phyloP scores from a whole-genome alignment of 192 early-diverging fungal species.

The Helicostylum pulchrum region DNA sequence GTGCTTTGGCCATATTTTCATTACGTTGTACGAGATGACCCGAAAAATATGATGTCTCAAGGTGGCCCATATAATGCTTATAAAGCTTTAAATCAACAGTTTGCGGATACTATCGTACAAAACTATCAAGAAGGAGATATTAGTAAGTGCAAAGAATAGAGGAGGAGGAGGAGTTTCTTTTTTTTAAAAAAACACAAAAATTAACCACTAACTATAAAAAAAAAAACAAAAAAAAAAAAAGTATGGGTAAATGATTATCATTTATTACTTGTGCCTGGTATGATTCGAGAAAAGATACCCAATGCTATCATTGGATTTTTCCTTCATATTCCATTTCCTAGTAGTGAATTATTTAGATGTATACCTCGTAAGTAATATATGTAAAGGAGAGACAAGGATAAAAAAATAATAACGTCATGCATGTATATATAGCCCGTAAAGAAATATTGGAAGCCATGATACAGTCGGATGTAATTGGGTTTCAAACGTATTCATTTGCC shows the following conservation, averaged over 20 bases:
- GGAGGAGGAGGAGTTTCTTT: not conserved
- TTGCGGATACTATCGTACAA: constrained; percentile 78
- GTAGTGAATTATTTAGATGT: constrained; percentile 92
- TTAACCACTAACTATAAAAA: not conserved
- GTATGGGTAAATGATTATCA: constrained; percentile 99
- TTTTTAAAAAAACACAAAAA: not conserved
- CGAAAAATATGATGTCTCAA: constrained; percentile 75
- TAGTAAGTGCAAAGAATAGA: constrained; percentile 45
- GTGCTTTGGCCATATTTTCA: constrained; percentile 97
- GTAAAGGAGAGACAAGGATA: not conserved
- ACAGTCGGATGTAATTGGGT: constrained; percentile 85
- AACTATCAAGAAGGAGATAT: constrained; percentile 82
- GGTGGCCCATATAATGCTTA: constrained; percentile 82
- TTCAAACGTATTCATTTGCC: constrained; percentile 93
- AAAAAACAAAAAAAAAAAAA: constrained; percentile 23
- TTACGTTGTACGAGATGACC: constrained; percentile 88
- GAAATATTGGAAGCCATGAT: constrained; percentile 90
- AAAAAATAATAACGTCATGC: not conserved
- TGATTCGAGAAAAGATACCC: constrained; percentile 82
- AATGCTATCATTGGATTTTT: constrained; percentile 93
- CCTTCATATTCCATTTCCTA: constrained; percentile 95
- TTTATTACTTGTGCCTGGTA: constrained; percentile 86
- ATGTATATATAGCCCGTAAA: constrained; percentile 52
- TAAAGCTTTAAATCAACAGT: constrained; percentile 76
- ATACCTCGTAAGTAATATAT: constrained; percentile 60